Percentiles rank a stretch among this genome's conserved stretches.
Evolutionary conservation across 331 rosid species (phyloP).

Genomic region (Quercus tomentella): DNA sequence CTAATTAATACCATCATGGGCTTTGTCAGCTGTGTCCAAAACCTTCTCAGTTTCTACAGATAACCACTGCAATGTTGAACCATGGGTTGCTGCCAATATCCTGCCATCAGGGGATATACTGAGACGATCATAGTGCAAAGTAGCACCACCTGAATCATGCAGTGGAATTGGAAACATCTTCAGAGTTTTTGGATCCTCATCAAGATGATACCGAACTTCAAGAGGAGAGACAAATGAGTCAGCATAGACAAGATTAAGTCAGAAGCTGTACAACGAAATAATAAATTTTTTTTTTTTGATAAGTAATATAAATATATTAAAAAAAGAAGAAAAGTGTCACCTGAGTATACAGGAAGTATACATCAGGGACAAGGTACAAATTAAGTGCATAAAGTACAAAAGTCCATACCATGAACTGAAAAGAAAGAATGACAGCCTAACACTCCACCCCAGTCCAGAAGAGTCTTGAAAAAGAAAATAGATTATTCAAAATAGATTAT

Average conservation of each 20-base stretch:
- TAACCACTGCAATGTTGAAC: conserved; percentile 91
- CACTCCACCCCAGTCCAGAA: too few relatives aligned
- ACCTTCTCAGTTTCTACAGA: conserved; percentile 76
- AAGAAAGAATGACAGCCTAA: too few relatives aligned
- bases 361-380: too few relatives aligned
- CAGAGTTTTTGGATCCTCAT: conserved; percentile 93
- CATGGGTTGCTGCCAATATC: conserved; percentile 76
- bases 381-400: too few relatives aligned
- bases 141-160: conserved; percentile 55
- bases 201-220: conserved; percentile 91
- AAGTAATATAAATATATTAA: too few relatives aligned
- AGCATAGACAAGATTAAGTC: conserved; percentile 10
- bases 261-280: not conserved
- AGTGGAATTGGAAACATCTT: conserved; percentile 89
- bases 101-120: conserved; percentile 82
- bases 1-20: conserved; percentile 72
- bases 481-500: not conserved
- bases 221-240: conserved; percentile 21
- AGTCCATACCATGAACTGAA: too few relatives aligned
- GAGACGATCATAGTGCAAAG: conserved; percentile 73
- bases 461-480: too few relatives aligned
- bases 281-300: too few relatives aligned
- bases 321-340: too few relatives aligned
- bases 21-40: conserved; percentile 91
- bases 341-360: not conserved